Evolutionary conservation across 345 rosid genomes (phyloP).

Genomic region (Pistacia vera): DNA sequence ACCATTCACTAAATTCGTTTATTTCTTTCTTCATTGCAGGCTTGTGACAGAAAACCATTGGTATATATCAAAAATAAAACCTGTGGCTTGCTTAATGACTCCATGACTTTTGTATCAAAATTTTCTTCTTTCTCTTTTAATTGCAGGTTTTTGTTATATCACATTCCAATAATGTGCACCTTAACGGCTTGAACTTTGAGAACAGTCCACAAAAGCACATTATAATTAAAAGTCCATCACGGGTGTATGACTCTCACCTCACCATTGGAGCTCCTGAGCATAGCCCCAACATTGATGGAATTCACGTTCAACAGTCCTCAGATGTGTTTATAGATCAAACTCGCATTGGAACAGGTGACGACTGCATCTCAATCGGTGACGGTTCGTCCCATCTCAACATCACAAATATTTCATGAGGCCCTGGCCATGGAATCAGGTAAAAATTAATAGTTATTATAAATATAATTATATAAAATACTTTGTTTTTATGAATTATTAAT

Average conservation of each 20-base stretch:
- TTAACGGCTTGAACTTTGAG: constrained; percentile 29
- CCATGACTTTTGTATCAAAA: too few species aligned
- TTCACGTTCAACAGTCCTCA: constrained; percentile 43
- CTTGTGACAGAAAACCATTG: constrained; percentile 41
- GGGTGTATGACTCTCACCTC: constrained; percentile 26
- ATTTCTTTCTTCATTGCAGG: constrained; percentile 21
- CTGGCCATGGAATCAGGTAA: constrained; percentile 66
- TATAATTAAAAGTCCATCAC: constrained; percentile 27
- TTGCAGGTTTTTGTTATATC: constrained; percentile 39
- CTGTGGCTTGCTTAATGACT: too few species aligned
- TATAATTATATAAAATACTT: too few species aligned
- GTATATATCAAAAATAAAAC: constrained; percentile 18
- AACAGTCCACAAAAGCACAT: constrained; percentile 59
- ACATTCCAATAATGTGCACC: constrained; percentile 34
- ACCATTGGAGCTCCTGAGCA: constrained; percentile 39
- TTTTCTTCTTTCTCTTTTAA: background rate
- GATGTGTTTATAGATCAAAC: constrained; percentile 23
- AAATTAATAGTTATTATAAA: background rate
- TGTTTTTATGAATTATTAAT: too few species aligned
- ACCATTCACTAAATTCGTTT: too few species aligned
- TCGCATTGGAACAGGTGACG: constrained; percentile 51
- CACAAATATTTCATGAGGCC: constrained; percentile 43
- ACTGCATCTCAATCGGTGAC: constrained; percentile 54
- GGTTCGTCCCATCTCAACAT: constrained; percentile 37
- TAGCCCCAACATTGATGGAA: constrained; percentile 67